phyloP scores from a whole-genome alignment of 169 alveolate species.

The Cardiosporidium cionae region DNA sequence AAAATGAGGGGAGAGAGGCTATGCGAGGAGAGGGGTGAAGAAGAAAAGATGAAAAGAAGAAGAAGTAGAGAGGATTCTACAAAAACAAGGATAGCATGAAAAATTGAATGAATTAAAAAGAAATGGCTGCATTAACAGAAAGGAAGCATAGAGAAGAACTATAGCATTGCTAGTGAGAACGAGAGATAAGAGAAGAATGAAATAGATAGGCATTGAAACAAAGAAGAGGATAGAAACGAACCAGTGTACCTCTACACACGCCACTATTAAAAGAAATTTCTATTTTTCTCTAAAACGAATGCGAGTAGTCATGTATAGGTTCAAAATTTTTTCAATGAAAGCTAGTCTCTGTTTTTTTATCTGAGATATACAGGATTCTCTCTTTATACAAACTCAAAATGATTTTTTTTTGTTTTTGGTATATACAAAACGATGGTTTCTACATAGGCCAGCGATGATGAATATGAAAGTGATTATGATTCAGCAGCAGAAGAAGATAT shows the following conservation, averaged over 20 bases:
- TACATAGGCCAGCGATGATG: too few species aligned
- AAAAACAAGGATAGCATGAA: constrained; percentile 4
- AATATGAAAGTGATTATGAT: too few species aligned
- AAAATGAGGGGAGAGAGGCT: not conserved
- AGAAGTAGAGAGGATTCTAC: too few species aligned
- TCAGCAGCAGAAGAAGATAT: too few species aligned
- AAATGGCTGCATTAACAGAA: constrained; percentile 6
- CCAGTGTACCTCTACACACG: not conserved
- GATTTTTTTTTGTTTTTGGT: too few species aligned
- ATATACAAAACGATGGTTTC: too few species aligned
- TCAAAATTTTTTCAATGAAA: not conserved
- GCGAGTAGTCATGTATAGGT: not conserved
- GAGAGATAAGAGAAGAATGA: not conserved
- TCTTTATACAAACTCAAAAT: too few species aligned
- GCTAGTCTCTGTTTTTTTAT: not conserved
- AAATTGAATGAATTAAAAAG: not conserved
- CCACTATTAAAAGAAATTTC: not conserved
- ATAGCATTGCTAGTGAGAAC: not conserved
- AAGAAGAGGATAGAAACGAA: not conserved
- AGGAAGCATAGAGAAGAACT: constrained; percentile 3
- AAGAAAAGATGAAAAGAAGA: too few species aligned
- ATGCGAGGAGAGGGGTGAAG: not conserved
- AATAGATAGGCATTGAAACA: not conserved
- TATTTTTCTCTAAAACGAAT: not conserved
- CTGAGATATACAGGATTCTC: too few species aligned